Evolutionary conservation across 2,329 filamentous ascomycete genomes (phyloP), one percentile per base, ranked within the genome.

Genomic region (Aspergillus amoenus): DNA sequence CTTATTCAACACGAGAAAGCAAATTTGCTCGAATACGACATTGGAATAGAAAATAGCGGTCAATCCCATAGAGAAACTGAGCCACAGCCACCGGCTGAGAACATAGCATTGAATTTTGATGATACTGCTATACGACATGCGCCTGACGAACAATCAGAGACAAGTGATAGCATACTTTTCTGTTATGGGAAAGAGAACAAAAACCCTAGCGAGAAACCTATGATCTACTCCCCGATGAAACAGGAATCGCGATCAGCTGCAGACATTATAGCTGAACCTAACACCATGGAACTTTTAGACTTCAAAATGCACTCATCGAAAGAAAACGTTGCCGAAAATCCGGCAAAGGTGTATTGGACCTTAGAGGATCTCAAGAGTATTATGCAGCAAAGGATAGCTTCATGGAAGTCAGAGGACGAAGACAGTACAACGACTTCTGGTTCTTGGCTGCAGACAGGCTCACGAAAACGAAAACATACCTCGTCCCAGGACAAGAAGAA

Each of bases 321-420:
- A 8, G 21, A 17, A 5, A 22, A 32, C 15, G 34, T 12, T 22
- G 21, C 37, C 15, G 3, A 5, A 13, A 11, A 48, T 8, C 15
- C 47, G 12, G n/a, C 5, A 6, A 62, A 46, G 46, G 52, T 40
- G 9, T 64, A 67, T 40, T 66, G 59, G 61, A 64, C 53, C 41
- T 51, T 71, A 5, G 57, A 68, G 7, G 63, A 70, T n/a, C 55
- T 72, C 34, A 63, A 64, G 52, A 5, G 5, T 2, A 39, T 67
- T 11, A 45, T 69, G 37, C 42, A 64, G 11, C 52, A 59, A 32
- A 62, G 65, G 46, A 62, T 59, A 22, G 22, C n/a, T 22, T 47
- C 37, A 7, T 64, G 64, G 64, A 32, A 47, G 15, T 17, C 24
- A 15, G 22, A 57, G 21, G 21, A 45, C 7, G 30, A 55, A 17